Base-by-base conservation (phyloP, 768 basidiomycete genomes). In the Suillus paluster region DNA sequence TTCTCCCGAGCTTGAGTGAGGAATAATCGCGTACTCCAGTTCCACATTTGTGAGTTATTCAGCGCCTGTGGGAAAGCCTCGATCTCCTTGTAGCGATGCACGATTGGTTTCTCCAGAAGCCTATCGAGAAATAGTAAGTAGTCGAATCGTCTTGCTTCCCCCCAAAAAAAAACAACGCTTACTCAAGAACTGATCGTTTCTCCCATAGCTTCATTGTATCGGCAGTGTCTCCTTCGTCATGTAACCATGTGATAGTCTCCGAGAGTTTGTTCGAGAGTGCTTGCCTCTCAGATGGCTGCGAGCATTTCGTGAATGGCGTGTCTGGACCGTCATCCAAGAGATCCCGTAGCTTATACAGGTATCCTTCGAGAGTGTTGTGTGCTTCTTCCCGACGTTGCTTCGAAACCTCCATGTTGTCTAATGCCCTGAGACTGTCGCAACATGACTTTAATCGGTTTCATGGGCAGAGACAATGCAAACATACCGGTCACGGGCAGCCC, bases 311-410 rank as follows among this genome's bases (percentile, higher is more conserved):
- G 78, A 99, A 92, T 3, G 94, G 91, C 8, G 89, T 86, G 9
- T 86, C 83, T 5, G 77, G 67, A 12, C 85, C 83, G 42, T 90
- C 87, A 34, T 85, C 83, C 34, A 98, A 79, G 11, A 97, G 81
- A 70, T 95, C 95, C 23, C 93, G 88, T 38, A 97, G 77, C 63
- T 89, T 85, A 79, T 99, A 99, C n/a, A 99, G 76, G 71, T 97
- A 97, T 36, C 90, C 86, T 75, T 99, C 97, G 57, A 99, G 86
- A 27, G 84, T 81, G 76, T 99, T 99, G 34, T 90, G 83, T 3
- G 94, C 94, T 73, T 99, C 97, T 69, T 96, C 96, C 36, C 88
- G 88, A 58, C 86, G 86, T 36, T 80, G 82, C 73, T 93, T 94
- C 19, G 87, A 84, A 2, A 81, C 78, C 77, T 99, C 96, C 59